These are phyloP conservation scores for Ophiosphaerella korrae DNA, from an alignment of 2,329 filamentous ascomycete species.

Conservation along the genomic window DNA sequence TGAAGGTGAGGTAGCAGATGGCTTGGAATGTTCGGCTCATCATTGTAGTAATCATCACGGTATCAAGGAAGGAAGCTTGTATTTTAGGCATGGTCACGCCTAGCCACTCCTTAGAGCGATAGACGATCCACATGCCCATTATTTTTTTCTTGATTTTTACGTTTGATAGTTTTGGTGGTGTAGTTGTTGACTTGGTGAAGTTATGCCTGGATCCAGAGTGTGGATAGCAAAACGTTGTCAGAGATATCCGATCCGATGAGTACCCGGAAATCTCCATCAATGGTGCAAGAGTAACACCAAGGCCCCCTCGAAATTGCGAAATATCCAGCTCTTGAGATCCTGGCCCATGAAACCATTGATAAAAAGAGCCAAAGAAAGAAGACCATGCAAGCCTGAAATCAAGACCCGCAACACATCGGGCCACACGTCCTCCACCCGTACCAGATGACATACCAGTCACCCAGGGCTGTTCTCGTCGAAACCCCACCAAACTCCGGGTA, in stretches of 20 bases:
- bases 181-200: constrained; percentile 24
- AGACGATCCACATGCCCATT: constrained; percentile 42
- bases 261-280: constrained; percentile 17
- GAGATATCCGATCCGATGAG: constrained; percentile 18
- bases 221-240: constrained; percentile 27
- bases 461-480: not conserved
- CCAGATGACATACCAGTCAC: constrained; percentile 20
- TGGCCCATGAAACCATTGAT: constrained; percentile 15
- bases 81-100: constrained; percentile 38
- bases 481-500: constrained; percentile 25
- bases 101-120: constrained; percentile 12
- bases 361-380: constrained; percentile 19
- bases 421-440: constrained; percentile 15
- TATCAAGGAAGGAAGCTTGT: not conserved
- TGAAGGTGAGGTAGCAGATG: not conserved
- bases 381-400: not conserved
- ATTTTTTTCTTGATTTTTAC: constrained; percentile 37
- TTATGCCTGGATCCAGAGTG: constrained; percentile 31
- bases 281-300: constrained; percentile 15
- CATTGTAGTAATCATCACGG: constrained; percentile 9
- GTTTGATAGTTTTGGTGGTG: constrained; percentile 19
- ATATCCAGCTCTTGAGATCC: constrained; percentile 15
- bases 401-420: constrained; percentile 4
- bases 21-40: not conserved
- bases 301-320: constrained; percentile 11